Evolutionary conservation across 2,329 filamentous ascomycete species (phyloP).

Genomic region (Aspergillus carbonarius): DNA sequence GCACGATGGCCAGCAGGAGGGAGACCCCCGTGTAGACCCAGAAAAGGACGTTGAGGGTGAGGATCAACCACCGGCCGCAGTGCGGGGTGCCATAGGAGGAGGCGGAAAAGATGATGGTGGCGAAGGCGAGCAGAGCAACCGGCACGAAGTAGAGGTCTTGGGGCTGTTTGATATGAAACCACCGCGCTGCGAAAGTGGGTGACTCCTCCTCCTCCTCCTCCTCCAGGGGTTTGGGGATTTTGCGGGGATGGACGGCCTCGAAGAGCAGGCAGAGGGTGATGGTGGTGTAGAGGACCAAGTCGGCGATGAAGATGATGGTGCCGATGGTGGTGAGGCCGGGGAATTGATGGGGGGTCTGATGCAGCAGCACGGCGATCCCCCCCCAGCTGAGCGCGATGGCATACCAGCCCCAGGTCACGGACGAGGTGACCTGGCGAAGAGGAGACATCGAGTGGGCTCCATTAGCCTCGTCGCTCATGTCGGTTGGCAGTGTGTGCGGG

Average conservation of each 20-base stretch:
- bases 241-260: background rate
- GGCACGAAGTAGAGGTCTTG: conserved; percentile 38
- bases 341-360: conserved; percentile 61
- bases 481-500: no score
- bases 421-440: background rate
- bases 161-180: background rate
- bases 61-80: conserved; percentile 56
- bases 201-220: no score
- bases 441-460: background rate
- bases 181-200: background rate
- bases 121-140: conserved; percentile 62
- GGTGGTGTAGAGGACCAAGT: conserved; percentile 60
- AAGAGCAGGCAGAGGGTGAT: conserved; percentile 49
- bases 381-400: conserved; percentile 71
- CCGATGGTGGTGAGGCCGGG: conserved; percentile 62
- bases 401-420: conserved; percentile 68
- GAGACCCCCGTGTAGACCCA: conserved; percentile 63
- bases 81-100: conserved; percentile 61
- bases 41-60: conserved; percentile 60
- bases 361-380: conserved; percentile 62
- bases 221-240: background rate
- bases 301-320: conserved; percentile 63
- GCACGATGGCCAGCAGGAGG: conserved; percentile 7
- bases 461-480: background rate
- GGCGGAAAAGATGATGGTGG: conserved; percentile 64